These are phyloP conservation scores for Hura crepitans DNA, from an alignment of 441 rosid genomes.

Conservation along the genomic window DNA sequence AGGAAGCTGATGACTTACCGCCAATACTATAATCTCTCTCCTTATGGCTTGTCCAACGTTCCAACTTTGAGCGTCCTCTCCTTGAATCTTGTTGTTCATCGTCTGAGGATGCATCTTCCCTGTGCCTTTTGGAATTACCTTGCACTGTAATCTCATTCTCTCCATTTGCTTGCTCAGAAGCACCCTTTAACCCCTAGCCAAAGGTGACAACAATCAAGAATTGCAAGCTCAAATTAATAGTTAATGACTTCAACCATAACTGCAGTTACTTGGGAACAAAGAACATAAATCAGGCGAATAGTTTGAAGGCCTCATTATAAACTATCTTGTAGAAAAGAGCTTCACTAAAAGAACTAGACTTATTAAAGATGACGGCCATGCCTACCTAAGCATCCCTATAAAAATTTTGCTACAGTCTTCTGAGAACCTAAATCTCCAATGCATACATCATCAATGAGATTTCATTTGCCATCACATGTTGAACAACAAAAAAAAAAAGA, in stretches of 20 bases:
- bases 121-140: conserved; percentile 47
- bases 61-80: conserved; percentile 84
- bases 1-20: conserved; percentile 58
- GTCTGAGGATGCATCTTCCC: conserved; percentile 63
- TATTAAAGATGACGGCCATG: too few species aligned
- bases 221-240: conserved; percentile 21
- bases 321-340: neutral
- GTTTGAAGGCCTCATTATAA: neutral
- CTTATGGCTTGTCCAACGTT: conserved; percentile 95
- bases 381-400: neutral
- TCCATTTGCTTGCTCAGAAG: conserved; percentile 38
- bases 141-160: conserved; percentile 40
- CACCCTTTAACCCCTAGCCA: conserved; percentile 60
- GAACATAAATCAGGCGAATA: neutral
- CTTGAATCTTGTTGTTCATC: conserved; percentile 73
- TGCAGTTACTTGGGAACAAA: conserved; percentile 8
- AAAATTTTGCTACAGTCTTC: conserved; percentile 6
- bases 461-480: neutral
- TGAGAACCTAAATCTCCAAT: neutral
- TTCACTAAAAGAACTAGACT: neutral
- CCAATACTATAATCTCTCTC: conserved; percentile 65
- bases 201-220: conserved; percentile 32
- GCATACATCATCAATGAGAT: neutral
- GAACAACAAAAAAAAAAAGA: conserved; percentile 1
- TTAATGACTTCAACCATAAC: neutral